phyloP scores from a whole-genome alignment of 352 stramenopile species.

The Albugo candida region DNA sequence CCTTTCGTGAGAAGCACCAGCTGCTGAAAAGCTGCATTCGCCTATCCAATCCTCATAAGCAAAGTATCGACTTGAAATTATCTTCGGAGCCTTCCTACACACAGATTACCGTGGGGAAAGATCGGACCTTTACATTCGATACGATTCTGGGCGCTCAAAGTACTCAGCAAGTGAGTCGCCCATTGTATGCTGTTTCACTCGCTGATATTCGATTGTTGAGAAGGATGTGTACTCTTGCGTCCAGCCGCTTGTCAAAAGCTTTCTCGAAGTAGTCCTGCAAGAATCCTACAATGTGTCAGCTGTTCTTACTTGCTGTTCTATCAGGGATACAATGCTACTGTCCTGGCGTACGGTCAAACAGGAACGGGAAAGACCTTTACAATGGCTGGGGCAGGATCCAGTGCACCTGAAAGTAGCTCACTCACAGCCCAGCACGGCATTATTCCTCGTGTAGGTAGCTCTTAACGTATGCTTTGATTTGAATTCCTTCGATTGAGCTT shows the following conservation, averaged over 20 bases:
- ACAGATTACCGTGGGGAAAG: constrained; percentile 36
- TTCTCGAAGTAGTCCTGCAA: constrained; percentile 43
- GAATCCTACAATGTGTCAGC: too few species aligned
- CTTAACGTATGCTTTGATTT: neutral
- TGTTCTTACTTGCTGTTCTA: neutral
- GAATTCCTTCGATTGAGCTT: neutral
- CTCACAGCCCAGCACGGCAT: constrained; percentile 48
- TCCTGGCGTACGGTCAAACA: constrained; percentile 73
- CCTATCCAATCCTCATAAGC: constrained; percentile 9
- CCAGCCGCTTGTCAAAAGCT: constrained; percentile 43
- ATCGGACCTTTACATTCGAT: constrained; percentile 81
- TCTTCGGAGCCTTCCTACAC: too few species aligned
- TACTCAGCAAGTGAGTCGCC: constrained; percentile 27
- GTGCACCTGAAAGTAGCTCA: constrained; percentile 29
- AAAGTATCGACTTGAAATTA: too few species aligned
- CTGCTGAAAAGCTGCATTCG: constrained; percentile 63
- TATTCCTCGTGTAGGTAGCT: constrained; percentile 53
- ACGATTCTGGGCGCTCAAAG: constrained; percentile 59
- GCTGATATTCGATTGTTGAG: neutral
- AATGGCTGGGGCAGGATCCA: constrained; percentile 62
- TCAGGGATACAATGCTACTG: constrained; percentile 56
- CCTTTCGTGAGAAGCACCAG: constrained; percentile 34
- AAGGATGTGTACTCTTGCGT: constrained; percentile 61
- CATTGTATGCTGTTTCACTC: neutral
- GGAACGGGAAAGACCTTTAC: constrained; percentile 91